These are phyloP conservation scores for Tuber calosporum DNA, from an alignment of 495 filamentous ascomycete genomes.

Conservation along the genomic window DNA sequence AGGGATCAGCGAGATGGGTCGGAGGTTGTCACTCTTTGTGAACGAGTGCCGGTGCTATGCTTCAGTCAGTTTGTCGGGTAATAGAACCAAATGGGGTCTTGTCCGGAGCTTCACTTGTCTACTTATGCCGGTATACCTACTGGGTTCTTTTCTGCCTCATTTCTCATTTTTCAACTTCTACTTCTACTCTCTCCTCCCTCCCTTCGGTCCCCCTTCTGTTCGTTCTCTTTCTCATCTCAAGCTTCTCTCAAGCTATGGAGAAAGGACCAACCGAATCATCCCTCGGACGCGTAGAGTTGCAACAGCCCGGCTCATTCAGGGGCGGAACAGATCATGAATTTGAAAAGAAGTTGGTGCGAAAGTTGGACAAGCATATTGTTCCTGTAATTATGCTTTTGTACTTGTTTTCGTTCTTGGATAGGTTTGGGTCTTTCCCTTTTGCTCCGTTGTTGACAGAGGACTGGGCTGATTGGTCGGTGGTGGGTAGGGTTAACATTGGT, in stretches of 20 bases:
- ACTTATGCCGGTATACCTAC: not conserved
- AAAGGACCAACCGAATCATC: not conserved
- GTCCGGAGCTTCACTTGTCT: not conserved
- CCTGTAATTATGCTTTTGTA: conserved; percentile 58
- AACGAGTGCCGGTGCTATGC: no score
- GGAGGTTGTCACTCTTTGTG: no score
- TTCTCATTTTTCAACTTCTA: not conserved
- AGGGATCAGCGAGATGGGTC: not conserved
- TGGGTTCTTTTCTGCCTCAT: not conserved
- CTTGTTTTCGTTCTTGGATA: conserved; percentile 61
- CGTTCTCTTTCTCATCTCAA: not conserved
- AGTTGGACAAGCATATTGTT: conserved; percentile 54
- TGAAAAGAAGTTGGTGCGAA: conserved; percentile 31
- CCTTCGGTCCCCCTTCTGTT: not conserved
- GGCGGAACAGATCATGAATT: conserved; percentile 22
- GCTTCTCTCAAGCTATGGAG: not conserved
- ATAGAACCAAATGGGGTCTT: not conserved
- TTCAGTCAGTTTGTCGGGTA: not conserved
- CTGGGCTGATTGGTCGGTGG: conserved; percentile 8
- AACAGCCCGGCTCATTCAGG: not conserved
- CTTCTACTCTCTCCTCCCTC: not conserved
- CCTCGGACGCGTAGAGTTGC: not conserved
- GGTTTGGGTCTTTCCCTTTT: conserved; percentile 36
- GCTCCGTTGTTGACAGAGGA: not conserved
- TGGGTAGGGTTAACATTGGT: conserved; percentile 61